Conservation (phyloP, 164 flowering plant genomes). For the Vitis rupestris region DNA sequence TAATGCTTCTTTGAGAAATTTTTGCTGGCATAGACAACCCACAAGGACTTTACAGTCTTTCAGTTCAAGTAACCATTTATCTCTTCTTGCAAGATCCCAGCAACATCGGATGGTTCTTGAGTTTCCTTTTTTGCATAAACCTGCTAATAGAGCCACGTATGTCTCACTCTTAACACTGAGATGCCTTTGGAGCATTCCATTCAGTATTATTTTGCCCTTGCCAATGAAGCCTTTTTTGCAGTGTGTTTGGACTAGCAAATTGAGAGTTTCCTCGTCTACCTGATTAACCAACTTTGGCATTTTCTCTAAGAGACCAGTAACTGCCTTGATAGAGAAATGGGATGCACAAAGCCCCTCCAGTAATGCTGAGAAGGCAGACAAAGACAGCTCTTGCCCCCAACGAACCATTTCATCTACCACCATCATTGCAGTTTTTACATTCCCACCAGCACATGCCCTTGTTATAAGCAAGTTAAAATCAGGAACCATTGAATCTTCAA, state of each 20-base stretch:
- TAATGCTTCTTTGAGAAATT: constrained; percentile 51
- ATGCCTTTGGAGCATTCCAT: constrained; percentile 45
- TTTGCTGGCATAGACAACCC: constrained; percentile 37
- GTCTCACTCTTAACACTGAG: constrained; percentile 36
- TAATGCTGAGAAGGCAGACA: constrained; percentile 40
- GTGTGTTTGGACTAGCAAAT: constrained; percentile 51
- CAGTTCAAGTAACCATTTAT: constrained; percentile 56
- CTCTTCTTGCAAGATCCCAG: constrained; percentile 46
- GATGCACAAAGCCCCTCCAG: constrained; percentile 43
- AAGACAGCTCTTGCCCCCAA: constrained; percentile 72
- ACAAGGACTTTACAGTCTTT: constrained; percentile 42
- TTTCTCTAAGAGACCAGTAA: constrained; percentile 41
- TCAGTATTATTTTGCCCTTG: constrained; percentile 36
- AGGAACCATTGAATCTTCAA: constrained; percentile 56
- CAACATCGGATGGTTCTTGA: constrained; percentile 27
- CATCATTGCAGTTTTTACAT: constrained; percentile 35
- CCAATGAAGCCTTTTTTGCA: constrained; percentile 39
- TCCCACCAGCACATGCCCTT: constrained; percentile 37
- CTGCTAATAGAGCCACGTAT: constrained; percentile 39
- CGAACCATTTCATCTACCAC: constrained; percentile 44
- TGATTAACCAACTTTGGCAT: constrained; percentile 36
- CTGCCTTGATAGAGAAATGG: constrained; percentile 20
- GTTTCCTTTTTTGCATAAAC: constrained; percentile 46
- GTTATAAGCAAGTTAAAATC: constrained; percentile 50
- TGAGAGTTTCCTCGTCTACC: constrained; percentile 56